Evolutionary conservation across 768 basidiomycete genomes (phyloP).

Genomic region (Phanerodontia chrysosporium): DNA sequence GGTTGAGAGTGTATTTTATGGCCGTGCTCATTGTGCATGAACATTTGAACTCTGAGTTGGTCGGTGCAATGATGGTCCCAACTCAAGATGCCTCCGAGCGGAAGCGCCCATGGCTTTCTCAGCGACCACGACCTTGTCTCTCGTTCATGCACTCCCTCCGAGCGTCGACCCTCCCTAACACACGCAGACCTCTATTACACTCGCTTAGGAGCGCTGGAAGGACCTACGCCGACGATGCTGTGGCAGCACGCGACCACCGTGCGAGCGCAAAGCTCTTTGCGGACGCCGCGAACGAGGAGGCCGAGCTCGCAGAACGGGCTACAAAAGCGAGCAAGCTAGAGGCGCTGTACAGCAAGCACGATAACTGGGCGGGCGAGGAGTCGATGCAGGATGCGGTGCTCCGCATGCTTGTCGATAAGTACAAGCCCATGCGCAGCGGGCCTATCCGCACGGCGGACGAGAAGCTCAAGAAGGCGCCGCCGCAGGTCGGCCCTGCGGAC

Average conservation of each 20-base stretch:
- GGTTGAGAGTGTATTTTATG: too few species aligned
- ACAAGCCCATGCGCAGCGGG: conserved; percentile 73
- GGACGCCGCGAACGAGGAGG: conserved; percentile 55
- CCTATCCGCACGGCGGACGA: conserved; percentile 58
- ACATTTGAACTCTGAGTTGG: too few species aligned
- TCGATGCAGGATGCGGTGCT: conserved; percentile 63
- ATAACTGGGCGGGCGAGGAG: conserved; percentile 81
- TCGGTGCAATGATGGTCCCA: not conserved
- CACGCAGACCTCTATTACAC: not conserved
- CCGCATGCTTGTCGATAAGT: conserved; percentile 83
- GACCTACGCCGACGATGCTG: not conserved
- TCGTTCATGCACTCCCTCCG: not conserved
- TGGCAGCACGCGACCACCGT: conserved; percentile 16
- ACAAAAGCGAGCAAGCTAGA: conserved; percentile 15
- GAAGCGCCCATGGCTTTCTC: not conserved
- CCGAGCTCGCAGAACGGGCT: conserved; percentile 27
- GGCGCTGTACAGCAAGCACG: conserved; percentile 41
- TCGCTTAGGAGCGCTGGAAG: not conserved
- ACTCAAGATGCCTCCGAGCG: not conserved
- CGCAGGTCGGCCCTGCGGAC: conserved; percentile 29
- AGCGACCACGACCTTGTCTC: not conserved
- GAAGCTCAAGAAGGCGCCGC: conserved; percentile 51
- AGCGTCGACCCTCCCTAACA: not conserved
- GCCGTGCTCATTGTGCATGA: too few species aligned
- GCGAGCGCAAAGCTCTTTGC: conserved; percentile 63